These are phyloP conservation scores for Fusarium sp. DNA, from an alignment of 2,329 filamentous ascomycete genomes.

Conservation along the genomic window DNA sequence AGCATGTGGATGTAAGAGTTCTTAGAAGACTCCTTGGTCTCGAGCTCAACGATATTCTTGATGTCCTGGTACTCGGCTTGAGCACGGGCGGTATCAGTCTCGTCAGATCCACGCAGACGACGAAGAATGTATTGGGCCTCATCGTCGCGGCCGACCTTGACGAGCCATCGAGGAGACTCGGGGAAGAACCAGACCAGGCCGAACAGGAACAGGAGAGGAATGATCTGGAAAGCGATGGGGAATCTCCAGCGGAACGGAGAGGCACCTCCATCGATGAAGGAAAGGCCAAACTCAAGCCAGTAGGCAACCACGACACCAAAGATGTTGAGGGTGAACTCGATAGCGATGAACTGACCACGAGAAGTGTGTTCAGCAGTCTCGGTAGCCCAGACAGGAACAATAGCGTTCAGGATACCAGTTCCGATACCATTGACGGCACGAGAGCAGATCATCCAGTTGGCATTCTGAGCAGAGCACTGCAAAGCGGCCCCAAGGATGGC, in stretches of 20 bases:
- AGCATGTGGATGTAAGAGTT: slow-evolving; percentile 75
- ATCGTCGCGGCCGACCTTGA: slow-evolving; percentile 73
- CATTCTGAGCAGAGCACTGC: slow-evolving; percentile 31
- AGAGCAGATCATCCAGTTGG: slow-evolving; percentile 46
- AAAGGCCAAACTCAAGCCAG: slow-evolving; percentile 70
- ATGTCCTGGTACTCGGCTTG: slow-evolving; percentile 78
- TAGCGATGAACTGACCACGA: slow-evolving; percentile 75
- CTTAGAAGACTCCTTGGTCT: slow-evolving; percentile 68
- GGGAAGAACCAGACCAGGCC: slow-evolving; percentile 73
- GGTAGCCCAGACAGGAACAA: slow-evolving; percentile 78
- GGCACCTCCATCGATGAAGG: slow-evolving; percentile 68
- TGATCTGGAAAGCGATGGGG: slow-evolving; percentile 76
- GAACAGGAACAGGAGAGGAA: slow-evolving; percentile 70
- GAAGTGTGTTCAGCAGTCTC: slow-evolving; percentile 76
- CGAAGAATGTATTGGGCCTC: slow-evolving; percentile 75
- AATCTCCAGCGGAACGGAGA: slow-evolving; percentile 75
- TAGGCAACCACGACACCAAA: slow-evolving; percentile 59
- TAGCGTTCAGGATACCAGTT: slow-evolving; percentile 76
- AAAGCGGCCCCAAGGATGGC: slow-evolving; percentile 25
- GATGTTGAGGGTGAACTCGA: slow-evolving; percentile 62
- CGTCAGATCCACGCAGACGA: slow-evolving; percentile 70
- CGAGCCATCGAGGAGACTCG: slow-evolving; percentile 75
- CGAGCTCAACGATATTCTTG: slow-evolving; percentile 60
- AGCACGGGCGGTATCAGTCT: slow-evolving; percentile 63
- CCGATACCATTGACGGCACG: slow-evolving; percentile 57